Conservation (phyloP, 306 rosid genomes). For the Fragaria ananassa region DNA sequence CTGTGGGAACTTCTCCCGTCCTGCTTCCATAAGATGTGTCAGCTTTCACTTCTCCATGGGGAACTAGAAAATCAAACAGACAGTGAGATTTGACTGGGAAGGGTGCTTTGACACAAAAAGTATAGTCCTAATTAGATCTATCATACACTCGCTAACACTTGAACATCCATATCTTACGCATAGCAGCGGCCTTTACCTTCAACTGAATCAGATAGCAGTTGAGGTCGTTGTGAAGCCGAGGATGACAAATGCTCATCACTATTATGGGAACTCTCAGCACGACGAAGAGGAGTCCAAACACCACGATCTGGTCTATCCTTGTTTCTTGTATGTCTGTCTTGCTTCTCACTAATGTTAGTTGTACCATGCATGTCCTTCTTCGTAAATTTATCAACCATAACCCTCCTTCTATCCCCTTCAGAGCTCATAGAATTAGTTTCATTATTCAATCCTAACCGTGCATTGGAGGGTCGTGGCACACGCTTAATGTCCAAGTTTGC, state of each 20-base stretch:
- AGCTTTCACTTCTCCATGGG: conserved; percentile 46
- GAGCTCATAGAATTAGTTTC: conserved; percentile 47
- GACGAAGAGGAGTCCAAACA: conserved; percentile 95
- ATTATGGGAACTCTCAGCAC: conserved; percentile 57
- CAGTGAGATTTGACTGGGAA: conserved; percentile 16
- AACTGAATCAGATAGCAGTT: conserved; percentile 43
- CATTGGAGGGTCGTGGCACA: conserved; percentile 39
- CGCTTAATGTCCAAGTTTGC: conserved; percentile 66
- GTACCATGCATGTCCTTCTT: conserved; percentile 57
- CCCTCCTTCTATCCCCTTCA: conserved; percentile 62
- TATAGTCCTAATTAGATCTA: conserved; percentile 2
- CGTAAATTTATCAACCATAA: conserved; percentile 43
- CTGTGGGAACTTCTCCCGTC: conserved; percentile 47
- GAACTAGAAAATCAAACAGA: conserved; percentile 26
- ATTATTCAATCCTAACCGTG: conserved; percentile 48
- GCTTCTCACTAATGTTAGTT: conserved; percentile 53
- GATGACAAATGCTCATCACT: conserved; percentile 48
- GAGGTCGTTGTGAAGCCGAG: conserved; percentile 40
- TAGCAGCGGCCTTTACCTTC: conserved; percentile 50
- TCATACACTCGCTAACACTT: conserved; percentile 15
- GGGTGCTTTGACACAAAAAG: conserved; percentile 11
- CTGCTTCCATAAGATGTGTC: conserved; percentile 41
- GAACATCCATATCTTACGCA: background rate
- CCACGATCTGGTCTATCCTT: conserved; percentile 99
- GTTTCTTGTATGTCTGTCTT: conserved; percentile 78